phyloP scores from a whole-genome alignment of 176 grass and related monocot species.

The Ampelocalamus luodianensis region DNA sequence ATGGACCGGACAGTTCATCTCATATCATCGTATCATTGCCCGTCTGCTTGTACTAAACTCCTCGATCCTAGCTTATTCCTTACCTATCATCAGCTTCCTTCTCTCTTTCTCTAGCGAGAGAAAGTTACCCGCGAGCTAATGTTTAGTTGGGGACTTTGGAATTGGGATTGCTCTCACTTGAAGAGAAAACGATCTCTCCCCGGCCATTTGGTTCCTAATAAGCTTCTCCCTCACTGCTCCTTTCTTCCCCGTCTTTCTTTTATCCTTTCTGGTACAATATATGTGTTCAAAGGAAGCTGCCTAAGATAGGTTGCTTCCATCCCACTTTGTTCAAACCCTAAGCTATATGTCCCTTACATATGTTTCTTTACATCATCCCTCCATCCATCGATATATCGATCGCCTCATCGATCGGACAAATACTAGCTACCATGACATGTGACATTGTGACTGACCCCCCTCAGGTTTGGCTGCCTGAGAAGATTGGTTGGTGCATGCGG shows the following conservation, averaged over 20 bases:
- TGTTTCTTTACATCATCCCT: constrained; percentile 38
- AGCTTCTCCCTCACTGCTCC: background rate
- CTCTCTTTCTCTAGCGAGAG: background rate
- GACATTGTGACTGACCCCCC: constrained; percentile 3
- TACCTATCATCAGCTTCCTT: background rate
- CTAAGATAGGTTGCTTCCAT: constrained; percentile 48
- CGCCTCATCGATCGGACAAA: constrained; percentile 44
- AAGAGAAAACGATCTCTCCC: constrained; percentile 62
- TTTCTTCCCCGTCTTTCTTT: constrained; percentile 7
- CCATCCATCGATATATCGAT: constrained; percentile 35
- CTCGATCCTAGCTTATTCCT: background rate
- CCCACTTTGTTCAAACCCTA: constrained; percentile 59
- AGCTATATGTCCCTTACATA: constrained; percentile 40
- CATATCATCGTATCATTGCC: background rate
- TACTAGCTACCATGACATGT: constrained; percentile 42
- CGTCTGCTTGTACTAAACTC: background rate
- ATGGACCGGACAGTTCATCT: constrained; percentile 4
- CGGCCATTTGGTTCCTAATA: background rate
- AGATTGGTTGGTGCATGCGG: constrained; percentile 55
- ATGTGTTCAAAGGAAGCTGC: background rate
- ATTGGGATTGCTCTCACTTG: constrained; percentile 49
- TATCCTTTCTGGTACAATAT: background rate
- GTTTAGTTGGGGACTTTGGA: constrained; percentile 32
- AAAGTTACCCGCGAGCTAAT: constrained; percentile 54
- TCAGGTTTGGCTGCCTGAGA: constrained; percentile 31